A percentile compares a stretch with the other conserved stretches of the same genome.
Conservation (phyloP, 2,329 filamentous ascomycete species). For the Scedosporium dehoogii region DNA sequence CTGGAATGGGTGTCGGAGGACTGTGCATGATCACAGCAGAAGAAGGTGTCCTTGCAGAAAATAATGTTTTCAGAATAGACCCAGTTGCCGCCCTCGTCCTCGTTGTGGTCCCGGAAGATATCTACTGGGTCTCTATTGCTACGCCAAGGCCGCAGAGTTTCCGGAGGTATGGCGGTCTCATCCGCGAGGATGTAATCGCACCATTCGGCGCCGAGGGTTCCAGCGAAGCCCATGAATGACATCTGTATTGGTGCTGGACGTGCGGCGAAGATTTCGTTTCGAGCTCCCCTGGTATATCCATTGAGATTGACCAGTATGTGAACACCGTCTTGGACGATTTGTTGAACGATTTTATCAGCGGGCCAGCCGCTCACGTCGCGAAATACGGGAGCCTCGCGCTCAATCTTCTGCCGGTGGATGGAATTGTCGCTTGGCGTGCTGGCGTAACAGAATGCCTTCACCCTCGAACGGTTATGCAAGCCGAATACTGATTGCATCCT, state of each 20-base stretch:
- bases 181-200: slow-evolving; percentile 96
- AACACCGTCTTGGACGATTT: slow-evolving; percentile 79
- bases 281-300: slow-evolving; percentile 91
- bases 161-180: slow-evolving; percentile 70
- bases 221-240: slow-evolving; percentile 99
- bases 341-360: slow-evolving; percentile 70
- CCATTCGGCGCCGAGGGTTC: slow-evolving; percentile 93
- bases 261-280: slow-evolving; percentile 94
- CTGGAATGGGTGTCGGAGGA: slow-evolving; percentile 66
- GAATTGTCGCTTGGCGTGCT: slow-evolving; percentile 89
- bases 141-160: slow-evolving; percentile 71
- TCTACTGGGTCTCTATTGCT: slow-evolving; percentile 67
- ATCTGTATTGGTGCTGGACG: slow-evolving; percentile 93
- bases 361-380: slow-evolving; percentile 81
- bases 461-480: slow-evolving; percentile 63
- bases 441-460: slow-evolving; percentile 88
- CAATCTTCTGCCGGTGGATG: slow-evolving; percentile 82
- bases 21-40: slow-evolving; percentile 94
- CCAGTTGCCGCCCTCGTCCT: slow-evolving; percentile 67
- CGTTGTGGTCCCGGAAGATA: slow-evolving; percentile 54
- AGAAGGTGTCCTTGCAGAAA: slow-evolving; percentile 90
- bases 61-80: slow-evolving; percentile 96
- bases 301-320: slow-evolving; percentile 98
- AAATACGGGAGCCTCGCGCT: slow-evolving; percentile 85
- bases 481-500: slow-evolving; percentile 98